These are phyloP conservation scores for Sungouiella blattae DNA, from an alignment of 805 yeast genomes.

Conservation along the genomic window DNA sequence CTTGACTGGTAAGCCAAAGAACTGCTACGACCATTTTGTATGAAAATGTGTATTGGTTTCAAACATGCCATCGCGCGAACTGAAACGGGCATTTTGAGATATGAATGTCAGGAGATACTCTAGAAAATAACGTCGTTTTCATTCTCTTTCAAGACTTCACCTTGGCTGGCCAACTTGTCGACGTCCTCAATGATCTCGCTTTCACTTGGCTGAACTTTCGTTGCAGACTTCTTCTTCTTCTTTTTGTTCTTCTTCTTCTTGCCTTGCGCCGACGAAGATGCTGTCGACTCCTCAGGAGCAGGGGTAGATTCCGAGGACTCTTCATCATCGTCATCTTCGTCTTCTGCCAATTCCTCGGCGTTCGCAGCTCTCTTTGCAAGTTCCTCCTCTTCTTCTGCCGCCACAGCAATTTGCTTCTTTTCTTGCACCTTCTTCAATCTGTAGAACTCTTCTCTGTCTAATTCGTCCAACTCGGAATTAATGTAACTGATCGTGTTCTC, in stretches of 20 bases:
- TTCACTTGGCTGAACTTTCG: conserved; percentile 11
- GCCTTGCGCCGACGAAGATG: conserved; percentile 3
- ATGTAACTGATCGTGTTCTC: conserved; percentile 90
- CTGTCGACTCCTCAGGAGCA: not conserved
- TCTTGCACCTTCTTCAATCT: conserved; percentile 94
- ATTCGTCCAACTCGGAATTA: conserved; percentile 93
- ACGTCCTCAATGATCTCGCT: conserved; percentile 24
- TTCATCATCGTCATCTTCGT: conserved; percentile 19
- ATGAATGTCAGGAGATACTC: too few species aligned
- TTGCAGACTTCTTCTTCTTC: conserved; percentile 11
- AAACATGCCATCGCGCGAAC: too few species aligned
- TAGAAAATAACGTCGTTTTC: conserved; percentile 47
- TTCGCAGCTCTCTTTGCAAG: conserved; percentile 16
- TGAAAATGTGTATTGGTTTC: too few species aligned
- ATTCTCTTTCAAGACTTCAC: conserved; percentile 34
- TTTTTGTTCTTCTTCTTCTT: conserved; percentile 14
- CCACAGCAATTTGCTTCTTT: conserved; percentile 80
- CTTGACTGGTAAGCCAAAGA: too few species aligned
- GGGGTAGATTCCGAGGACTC: conserved; percentile 18
- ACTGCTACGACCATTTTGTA: too few species aligned
- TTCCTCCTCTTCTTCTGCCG: conserved; percentile 57
- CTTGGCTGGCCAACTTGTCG: conserved; percentile 23
- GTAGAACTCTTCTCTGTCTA: conserved; percentile 97
- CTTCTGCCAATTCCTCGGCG: conserved; percentile 16
- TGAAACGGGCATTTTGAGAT: too few species aligned